Evolutionary conservation across 495 filamentous ascomycete species (phyloP).

Genomic region (Coniosporium apollinis): DNA sequence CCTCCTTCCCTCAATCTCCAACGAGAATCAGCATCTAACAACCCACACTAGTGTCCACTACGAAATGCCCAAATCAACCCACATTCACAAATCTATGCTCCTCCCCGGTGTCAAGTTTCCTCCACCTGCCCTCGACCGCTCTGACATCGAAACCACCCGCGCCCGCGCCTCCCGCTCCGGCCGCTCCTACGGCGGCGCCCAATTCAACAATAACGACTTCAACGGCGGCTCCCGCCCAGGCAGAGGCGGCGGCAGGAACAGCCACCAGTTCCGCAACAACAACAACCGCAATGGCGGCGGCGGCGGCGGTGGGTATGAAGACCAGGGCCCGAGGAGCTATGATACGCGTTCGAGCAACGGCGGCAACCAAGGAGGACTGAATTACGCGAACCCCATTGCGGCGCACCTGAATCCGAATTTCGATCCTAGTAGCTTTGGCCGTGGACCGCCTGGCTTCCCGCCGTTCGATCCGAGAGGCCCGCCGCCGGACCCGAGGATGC

Average conservation of each 20-base stretch:
- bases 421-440: constrained; percentile 19
- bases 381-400: constrained; percentile 32
- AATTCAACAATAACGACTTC: constrained; percentile 24
- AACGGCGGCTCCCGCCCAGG: constrained; percentile 25
- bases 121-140: constrained; percentile 47
- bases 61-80: constrained; percentile 50
- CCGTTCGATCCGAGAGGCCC: not conserved
- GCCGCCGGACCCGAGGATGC: not conserved
- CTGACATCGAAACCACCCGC: constrained; percentile 54
- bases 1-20: not conserved
- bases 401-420: constrained; percentile 37
- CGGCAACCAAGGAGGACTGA: not conserved
- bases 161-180: constrained; percentile 42
- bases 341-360: no score
- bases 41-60: constrained; percentile 52
- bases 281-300: constrained; percentile 22
- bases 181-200: constrained; percentile 45
- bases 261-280: constrained; percentile 18
- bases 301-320: no score
- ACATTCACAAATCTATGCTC: constrained; percentile 85
- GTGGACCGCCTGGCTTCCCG: constrained; percentile 7
- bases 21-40: constrained; percentile 25
- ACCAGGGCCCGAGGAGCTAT: no score
- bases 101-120: constrained; percentile 65
- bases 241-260: constrained; percentile 35